These are phyloP conservation scores for Arachis stenosperma DNA, from an alignment of 306 rosid genomes.

Conservation along the genomic window DNA sequence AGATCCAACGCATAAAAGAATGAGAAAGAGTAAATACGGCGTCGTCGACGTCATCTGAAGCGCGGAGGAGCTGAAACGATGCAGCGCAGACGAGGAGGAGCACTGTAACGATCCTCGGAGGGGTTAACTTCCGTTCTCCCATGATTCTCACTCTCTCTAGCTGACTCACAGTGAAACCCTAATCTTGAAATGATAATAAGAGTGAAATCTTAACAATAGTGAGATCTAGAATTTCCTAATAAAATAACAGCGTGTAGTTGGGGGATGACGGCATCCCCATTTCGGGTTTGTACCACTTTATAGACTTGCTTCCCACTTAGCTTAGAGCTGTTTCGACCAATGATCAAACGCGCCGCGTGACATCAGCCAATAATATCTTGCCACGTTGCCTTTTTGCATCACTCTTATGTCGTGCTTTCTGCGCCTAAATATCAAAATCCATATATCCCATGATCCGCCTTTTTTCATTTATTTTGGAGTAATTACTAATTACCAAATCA, in stretches of 20 bases:
- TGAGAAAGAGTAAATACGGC: slow-evolving; percentile 24
- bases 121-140: slow-evolving; percentile 46
- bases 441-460: background rate
- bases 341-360: slow-evolving; percentile 58
- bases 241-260: no score
- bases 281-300: slow-evolving; percentile 22
- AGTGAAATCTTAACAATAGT: no score
- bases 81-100: slow-evolving; percentile 48
- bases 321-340: slow-evolving; percentile 61
- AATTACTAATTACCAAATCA: no score
- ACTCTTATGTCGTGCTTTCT: background rate
- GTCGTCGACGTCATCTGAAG: slow-evolving; percentile 60
- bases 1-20: background rate
- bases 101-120: slow-evolving; percentile 7
- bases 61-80: slow-evolving; percentile 51
- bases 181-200: no score
- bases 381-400: slow-evolving; percentile 49
- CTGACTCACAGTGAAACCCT: no score
- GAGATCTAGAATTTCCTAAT: no score
- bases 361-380: slow-evolving; percentile 34
- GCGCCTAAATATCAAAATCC: background rate
- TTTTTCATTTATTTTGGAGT: background rate
- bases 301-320: slow-evolving; percentile 49
- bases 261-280: background rate
- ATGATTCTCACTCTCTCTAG: slow-evolving; percentile 17